Base-by-base conservation (phyloP, 2,329 filamentous ascomycete species). In the Beauveria brongniartii region DNA sequence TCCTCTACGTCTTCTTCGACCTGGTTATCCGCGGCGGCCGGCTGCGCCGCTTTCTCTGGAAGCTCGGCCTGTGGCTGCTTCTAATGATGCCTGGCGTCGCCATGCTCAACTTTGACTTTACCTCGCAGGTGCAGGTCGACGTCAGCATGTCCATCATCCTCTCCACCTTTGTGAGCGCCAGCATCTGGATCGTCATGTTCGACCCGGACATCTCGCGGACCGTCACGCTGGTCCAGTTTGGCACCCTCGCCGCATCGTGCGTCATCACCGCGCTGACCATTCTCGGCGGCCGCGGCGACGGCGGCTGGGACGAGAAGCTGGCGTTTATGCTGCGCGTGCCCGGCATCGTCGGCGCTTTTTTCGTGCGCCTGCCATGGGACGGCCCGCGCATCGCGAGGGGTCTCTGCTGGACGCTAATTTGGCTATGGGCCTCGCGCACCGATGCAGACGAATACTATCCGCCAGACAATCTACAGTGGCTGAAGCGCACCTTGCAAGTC, bases 41-140 rank as follows among this genome's bases (percentile, higher is more conserved):
- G 9, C 8, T 43, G 43, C 55, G 55, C 10, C 55, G 55, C 24
- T 51, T 59, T 47, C 24, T 59, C 24, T 59, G 55, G 55, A 59
- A 59, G 46, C 22, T 51, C 16, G 37, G 28, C 16, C 55, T 59
- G 16, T 59, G 44, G 43, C 22, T 51, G 34, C 20, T 59, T 18
- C 37, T 59, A 5, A 37, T 59, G 28, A 9, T 28, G 46, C 55
- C 55, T 2, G 47, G 55, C 46, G 44, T 24, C 34, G 55, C 55
- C 46, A 28, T 59, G 28, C n/a, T 59, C 43, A 59, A 28, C 37
- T 28, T 51, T 20, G 55, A 59, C 12, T 59, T 59, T 20, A 59
- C 55, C 12, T 59, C 55, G 34, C 46, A 59, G 55, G 55, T 43
- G 20, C 46, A 59, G 55, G 47, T 44, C 47, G 47, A 59, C 34